Evolutionary conservation across 2,329 filamentous ascomycete genomes (phyloP).

Genomic region (Cytospora leucostoma): DNA sequence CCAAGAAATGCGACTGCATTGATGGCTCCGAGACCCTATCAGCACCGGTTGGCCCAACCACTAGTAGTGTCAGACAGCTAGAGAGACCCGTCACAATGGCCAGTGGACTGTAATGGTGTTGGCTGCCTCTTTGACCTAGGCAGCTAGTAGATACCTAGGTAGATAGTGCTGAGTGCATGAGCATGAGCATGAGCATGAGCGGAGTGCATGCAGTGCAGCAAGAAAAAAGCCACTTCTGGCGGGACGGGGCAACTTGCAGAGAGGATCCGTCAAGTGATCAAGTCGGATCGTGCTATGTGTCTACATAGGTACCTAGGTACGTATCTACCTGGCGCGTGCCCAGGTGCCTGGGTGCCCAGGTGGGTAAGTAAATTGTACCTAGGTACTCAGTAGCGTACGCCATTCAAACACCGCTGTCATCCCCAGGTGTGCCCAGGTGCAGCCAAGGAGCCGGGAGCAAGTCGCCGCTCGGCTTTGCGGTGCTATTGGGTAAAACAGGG

Average conservation of each 20-base stretch:
- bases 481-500: too few relatives aligned
- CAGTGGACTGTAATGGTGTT: neutral
- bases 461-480: too few relatives aligned
- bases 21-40: conserved; percentile 5
- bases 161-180: neutral
- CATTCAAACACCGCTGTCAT: too few relatives aligned
- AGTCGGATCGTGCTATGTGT: neutral
- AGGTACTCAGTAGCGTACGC: too few relatives aligned
- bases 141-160: too few relatives aligned
- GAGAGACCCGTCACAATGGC: neutral
- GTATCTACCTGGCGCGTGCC: too few relatives aligned
- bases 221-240: conserved; percentile 3
- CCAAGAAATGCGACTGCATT: conserved; percentile 10
- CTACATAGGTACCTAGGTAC: too few relatives aligned
- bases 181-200: neutral
- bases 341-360: too few relatives aligned
- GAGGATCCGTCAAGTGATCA: conserved; percentile 19
- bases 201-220: conserved; percentile 2
- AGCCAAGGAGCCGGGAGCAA: too few relatives aligned
- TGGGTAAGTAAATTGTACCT: too few relatives aligned
- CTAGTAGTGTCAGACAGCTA: too few relatives aligned
- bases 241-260: conserved; percentile 15
- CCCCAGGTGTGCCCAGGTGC: too few relatives aligned
- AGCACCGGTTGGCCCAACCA: neutral
- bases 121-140: conserved; percentile 9